A percentile compares a stretch with the other conserved stretches of the same genome.
phyloP scores from a whole-genome alignment of 495 filamentous ascomycete species.

The Aspergillus leporis region DNA sequence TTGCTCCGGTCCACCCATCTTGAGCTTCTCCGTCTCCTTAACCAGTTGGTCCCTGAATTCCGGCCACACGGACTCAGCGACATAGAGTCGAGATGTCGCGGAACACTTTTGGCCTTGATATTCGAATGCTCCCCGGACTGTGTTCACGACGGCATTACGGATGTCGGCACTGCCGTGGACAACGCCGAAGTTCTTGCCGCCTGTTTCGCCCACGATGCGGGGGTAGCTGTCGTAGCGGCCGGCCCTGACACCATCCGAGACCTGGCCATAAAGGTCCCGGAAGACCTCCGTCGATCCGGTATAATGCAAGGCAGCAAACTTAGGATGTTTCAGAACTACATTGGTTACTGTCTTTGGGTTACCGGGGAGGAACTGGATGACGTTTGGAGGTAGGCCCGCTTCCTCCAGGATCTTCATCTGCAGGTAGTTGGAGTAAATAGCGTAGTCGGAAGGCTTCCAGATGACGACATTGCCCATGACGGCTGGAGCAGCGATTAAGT shows the following conservation, averaged over 20 bases:
- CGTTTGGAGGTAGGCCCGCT: conserved; percentile 74
- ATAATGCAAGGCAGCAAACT: conserved; percentile 80
- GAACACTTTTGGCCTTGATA: conserved; percentile 91
- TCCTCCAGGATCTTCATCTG: conserved; percentile 86
- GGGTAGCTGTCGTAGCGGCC: conserved; percentile 75
- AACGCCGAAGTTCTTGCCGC: conserved; percentile 91
- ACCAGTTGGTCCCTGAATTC: conserved; percentile 59
- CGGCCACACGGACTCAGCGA: conserved; percentile 62
- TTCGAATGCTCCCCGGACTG: conserved; percentile 84
- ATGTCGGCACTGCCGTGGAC: conserved; percentile 74
- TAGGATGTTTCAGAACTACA: conserved; percentile 62
- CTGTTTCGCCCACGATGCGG: conserved; percentile 81
- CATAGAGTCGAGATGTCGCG: conserved; percentile 74
- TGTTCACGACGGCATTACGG: conserved; percentile 74
- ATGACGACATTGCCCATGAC: conserved; percentile 75
- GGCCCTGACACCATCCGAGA: conserved; percentile 58
- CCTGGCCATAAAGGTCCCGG: conserved; percentile 69
- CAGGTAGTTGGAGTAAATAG: conserved; percentile 71
- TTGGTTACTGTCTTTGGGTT: conserved; percentile 73
- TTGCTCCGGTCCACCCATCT: conserved; percentile 61
- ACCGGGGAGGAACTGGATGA: conserved; percentile 82
- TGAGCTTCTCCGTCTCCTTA: conserved; percentile 34
- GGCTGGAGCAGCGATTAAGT: conserved; percentile 66
- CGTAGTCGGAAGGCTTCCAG: conserved; percentile 83
- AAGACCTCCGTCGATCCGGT: conserved; percentile 82